These are phyloP conservation scores for Haematococcus sp. DNA, from an alignment of 139 green algal species.

Conservation along the genomic window DNA sequence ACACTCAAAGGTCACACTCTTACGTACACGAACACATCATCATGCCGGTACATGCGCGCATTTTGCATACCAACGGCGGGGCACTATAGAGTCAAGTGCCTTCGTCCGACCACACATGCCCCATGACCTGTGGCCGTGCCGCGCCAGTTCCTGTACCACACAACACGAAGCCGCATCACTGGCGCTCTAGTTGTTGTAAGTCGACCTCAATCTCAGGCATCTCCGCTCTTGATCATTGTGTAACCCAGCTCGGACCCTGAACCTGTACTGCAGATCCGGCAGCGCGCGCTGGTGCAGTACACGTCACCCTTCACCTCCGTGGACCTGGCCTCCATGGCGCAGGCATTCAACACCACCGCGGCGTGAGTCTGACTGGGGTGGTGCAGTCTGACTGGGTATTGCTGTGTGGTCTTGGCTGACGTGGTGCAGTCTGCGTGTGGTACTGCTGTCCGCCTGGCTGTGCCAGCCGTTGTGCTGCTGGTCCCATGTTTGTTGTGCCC, in stretches of 20 bases:
- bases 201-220: slow-evolving; percentile 12
- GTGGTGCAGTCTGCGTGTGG: neutral
- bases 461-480: neutral
- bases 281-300: slow-evolving; percentile 87
- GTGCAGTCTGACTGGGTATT: neutral
- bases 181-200: too few species aligned
- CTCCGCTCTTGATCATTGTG: neutral
- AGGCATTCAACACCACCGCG: slow-evolving; percentile 55
- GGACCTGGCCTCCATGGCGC: slow-evolving; percentile 75
- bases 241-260: too few species aligned
- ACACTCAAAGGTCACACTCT: neutral
- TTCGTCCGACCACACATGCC: too few species aligned
- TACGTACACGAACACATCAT: too few species aligned
- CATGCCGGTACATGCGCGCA: neutral
- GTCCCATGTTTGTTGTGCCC: too few species aligned
- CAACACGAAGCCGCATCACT: too few species aligned
- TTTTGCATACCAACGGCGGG: neutral
- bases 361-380: slow-evolving; percentile 27
- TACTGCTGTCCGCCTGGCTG: neutral
- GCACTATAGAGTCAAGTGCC: too few species aligned
- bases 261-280: slow-evolving; percentile 47
- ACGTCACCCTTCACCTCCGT: slow-evolving; percentile 81
- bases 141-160: too few species aligned
- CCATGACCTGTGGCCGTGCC: neutral
- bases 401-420: neutral